phyloP scores from a whole-genome alignment of 2,329 filamentous ascomycete genomes.

The Aspergillus carbonarius region DNA sequence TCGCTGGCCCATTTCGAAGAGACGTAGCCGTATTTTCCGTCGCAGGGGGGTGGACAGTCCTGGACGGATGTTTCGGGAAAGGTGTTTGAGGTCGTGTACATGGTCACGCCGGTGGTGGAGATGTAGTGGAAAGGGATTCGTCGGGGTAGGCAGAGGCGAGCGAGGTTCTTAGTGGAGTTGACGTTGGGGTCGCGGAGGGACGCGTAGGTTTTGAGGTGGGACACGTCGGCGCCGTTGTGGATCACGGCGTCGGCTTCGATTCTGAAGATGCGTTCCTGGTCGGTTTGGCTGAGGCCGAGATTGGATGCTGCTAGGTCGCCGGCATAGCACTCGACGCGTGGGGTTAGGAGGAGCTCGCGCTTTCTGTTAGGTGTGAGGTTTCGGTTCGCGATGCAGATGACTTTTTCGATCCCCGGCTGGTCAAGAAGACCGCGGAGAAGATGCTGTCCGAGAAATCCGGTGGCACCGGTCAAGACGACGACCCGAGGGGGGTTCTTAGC shows the following conservation, averaged over 20 bases:
- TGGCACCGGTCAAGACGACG: not conserved
- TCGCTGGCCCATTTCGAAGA: slow-evolving; percentile 44
- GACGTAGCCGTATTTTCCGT: slow-evolving; percentile 36
- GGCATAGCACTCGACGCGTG: no score
- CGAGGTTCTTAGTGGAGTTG: slow-evolving; percentile 24
- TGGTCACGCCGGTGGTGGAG: slow-evolving; percentile 23
- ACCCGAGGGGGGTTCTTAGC: not conserved
- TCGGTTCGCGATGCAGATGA: slow-evolving; percentile 52
- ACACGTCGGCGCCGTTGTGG: slow-evolving; percentile 14
- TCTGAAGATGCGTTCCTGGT: no score
- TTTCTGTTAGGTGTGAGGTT: no score
- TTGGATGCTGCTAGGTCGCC: slow-evolving; percentile 23
- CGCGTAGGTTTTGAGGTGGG: slow-evolving; percentile 28
- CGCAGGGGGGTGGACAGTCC: slow-evolving; percentile 22
- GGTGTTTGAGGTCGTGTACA: not conserved
- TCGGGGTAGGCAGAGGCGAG: slow-evolving; percentile 22
- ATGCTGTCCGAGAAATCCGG: not conserved
- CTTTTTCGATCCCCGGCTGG: slow-evolving; percentile 24
- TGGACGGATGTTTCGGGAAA: slow-evolving; percentile 9
- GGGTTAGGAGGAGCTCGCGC: no score
- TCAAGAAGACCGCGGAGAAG: not conserved
- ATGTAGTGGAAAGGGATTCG: slow-evolving; percentile 31
- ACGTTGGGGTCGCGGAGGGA: slow-evolving; percentile 27
- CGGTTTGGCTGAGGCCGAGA: no score
- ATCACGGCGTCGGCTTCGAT: slow-evolving; percentile 6